These are phyloP conservation scores for Chimonanthus salicifolius DNA, from an alignment of 164 flowering plant species.

Conservation along the genomic window DNA sequence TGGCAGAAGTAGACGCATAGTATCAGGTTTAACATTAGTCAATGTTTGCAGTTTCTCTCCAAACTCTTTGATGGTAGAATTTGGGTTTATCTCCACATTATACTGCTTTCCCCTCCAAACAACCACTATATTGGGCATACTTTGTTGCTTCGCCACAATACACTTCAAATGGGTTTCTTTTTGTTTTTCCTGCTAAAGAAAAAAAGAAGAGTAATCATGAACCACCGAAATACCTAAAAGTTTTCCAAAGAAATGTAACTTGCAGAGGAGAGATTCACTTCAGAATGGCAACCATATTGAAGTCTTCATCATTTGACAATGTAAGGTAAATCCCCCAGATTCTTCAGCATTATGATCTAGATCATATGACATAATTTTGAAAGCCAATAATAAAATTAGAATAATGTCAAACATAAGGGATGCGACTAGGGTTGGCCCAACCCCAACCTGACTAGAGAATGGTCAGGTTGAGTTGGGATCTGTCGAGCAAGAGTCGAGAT, in stretches of 20 bases:
- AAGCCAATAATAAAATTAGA: neutral
- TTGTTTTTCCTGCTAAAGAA: too few relatives aligned
- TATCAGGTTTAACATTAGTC: conserved; percentile 67
- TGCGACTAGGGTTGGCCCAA: too few relatives aligned
- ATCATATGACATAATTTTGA: too few relatives aligned
- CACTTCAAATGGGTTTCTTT: neutral
- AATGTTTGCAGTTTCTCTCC: conserved; percentile 62
- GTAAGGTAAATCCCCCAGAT: neutral
- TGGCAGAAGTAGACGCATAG: conserved; percentile 75
- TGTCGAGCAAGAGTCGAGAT: too few relatives aligned
- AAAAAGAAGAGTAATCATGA: too few relatives aligned
- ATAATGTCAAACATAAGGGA: too few relatives aligned
- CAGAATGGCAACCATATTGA: neutral
- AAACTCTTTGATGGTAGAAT: conserved; percentile 53
- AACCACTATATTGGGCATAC: conserved; percentile 24
- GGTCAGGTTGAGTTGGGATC: too few relatives aligned
- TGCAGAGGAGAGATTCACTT: neutral
- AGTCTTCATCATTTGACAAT: neutral
- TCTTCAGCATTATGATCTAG: too few relatives aligned
- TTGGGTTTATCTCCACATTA: conserved; percentile 36
- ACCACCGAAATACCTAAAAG: neutral
- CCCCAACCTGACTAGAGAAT: too few relatives aligned
- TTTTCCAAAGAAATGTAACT: neutral
- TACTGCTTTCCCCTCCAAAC: conserved; percentile 68
- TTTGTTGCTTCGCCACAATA: conserved; percentile 27